Percentiles rank a stretch among this genome's conserved stretches.
Conservation (phyloP, 2,329 filamentous ascomycete genomes). For the Blastomyces emzantsi region DNA sequence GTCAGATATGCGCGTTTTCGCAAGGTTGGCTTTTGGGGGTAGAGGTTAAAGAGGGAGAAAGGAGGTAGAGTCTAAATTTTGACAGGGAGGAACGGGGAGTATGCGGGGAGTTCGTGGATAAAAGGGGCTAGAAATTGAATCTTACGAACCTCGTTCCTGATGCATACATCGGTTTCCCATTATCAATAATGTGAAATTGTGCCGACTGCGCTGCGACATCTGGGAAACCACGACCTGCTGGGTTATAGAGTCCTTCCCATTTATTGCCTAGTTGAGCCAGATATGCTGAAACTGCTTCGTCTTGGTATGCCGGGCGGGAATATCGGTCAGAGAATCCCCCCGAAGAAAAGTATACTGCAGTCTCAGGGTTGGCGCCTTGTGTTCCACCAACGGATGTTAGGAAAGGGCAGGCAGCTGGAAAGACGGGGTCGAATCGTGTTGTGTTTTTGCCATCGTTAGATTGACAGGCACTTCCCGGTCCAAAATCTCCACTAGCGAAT, state of each 20-base stretch:
- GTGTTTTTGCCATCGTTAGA: constrained; percentile 47
- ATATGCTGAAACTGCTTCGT: constrained; percentile 38
- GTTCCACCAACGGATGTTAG: constrained; percentile 56
- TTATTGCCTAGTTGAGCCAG: constrained; percentile 33
- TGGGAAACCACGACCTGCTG: constrained; percentile 50
- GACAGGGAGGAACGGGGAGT: neutral
- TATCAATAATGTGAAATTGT: constrained; percentile 33
- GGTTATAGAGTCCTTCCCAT: constrained; percentile 42
- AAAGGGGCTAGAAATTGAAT: neutral
- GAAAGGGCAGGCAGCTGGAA: constrained; percentile 52
- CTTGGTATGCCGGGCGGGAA: constrained; percentile 41
- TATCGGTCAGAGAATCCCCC: constrained; percentile 44
- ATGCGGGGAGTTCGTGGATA: neutral
- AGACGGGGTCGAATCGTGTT: constrained; percentile 45
- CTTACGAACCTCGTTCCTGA: constrained; percentile 39
- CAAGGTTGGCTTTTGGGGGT: too few species aligned
- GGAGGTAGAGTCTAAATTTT: constrained; percentile 3
- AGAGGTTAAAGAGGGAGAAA: neutral
- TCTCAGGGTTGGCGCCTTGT: constrained; percentile 44
- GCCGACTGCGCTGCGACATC: constrained; percentile 52
- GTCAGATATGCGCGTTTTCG: constrained; percentile 16
- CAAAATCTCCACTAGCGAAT: constrained; percentile 54
- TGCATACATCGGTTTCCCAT: constrained; percentile 31
- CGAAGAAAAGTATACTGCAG: constrained; percentile 45
- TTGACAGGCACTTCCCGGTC: constrained; percentile 47